phyloP scores from a whole-genome alignment of 352 stramenopile genomes.

The Globisporangium barbulae region DNA sequence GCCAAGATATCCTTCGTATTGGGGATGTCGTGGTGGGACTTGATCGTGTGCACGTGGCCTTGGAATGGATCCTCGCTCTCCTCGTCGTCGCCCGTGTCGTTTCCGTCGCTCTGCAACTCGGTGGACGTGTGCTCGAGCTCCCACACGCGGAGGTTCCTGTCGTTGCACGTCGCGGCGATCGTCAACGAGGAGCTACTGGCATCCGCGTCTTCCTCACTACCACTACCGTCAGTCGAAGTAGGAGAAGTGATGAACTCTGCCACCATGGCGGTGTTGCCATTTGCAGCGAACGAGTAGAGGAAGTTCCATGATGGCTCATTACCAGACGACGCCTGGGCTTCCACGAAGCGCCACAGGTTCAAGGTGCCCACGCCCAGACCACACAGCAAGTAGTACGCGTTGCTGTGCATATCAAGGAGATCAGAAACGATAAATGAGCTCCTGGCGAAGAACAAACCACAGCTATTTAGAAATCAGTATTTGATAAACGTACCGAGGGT shows the following conservation, averaged over 20 bases:
- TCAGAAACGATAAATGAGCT: background rate
- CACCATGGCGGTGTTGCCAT: conserved; percentile 54
- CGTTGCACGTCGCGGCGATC: conserved; percentile 49
- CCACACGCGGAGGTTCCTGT: conserved; percentile 72
- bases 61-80: conserved; percentile 11
- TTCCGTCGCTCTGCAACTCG: conserved; percentile 20
- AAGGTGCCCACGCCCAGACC: conserved; percentile 70
- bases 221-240: background rate
- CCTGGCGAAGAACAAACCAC: background rate
- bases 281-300: conserved; percentile 49
- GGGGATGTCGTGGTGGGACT: conserved; percentile 51
- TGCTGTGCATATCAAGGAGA: conserved; percentile 17
- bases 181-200: conserved; percentile 18
- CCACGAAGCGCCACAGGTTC: conserved; percentile 74
- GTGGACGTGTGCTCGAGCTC: conserved; percentile 38
- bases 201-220: background rate
- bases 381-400: conserved; percentile 71
- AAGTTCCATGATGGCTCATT: conserved; percentile 44
- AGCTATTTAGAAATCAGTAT: too few species aligned
- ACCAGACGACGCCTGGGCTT: conserved; percentile 22
- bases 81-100: conserved; percentile 22
- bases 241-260: conserved; percentile 49
- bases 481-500: conserved; percentile 10
- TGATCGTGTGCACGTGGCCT: conserved; percentile 32
- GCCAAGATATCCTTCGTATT: conserved; percentile 57